Percentiles rank a stretch among this genome's conserved stretches.
These are phyloP conservation scores for Fonsecaea pedrosoi DNA, from an alignment of 2,329 filamentous ascomycete species.

Conservation along the genomic window DNA sequence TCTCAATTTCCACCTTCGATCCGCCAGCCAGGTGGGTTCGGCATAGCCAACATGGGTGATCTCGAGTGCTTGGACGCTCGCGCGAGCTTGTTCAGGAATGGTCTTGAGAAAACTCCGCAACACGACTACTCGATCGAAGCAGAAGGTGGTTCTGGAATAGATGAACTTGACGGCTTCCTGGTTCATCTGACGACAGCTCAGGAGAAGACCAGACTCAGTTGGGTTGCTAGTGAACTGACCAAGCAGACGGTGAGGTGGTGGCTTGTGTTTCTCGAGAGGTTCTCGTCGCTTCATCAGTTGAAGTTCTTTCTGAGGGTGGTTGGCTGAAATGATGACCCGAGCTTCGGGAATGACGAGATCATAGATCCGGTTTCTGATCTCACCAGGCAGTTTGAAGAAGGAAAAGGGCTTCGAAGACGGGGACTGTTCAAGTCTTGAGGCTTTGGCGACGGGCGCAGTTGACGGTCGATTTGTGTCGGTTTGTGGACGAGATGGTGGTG, in stretches of 20 bases:
- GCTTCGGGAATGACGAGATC: slow-evolving; percentile 62
- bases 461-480: neutral
- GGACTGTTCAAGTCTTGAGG: neutral
- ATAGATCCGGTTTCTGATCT: slow-evolving; percentile 74
- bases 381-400: slow-evolving; percentile 72
- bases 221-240: slow-evolving; percentile 16
- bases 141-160: slow-evolving; percentile 39
- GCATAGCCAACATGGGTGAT: slow-evolving; percentile 37
- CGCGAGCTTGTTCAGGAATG: slow-evolving; percentile 53
- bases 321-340: slow-evolving; percentile 31
- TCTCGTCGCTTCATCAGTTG: slow-evolving; percentile 25
- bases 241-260: slow-evolving; percentile 31
- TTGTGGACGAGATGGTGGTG: neutral
- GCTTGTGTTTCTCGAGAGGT: slow-evolving; percentile 26
- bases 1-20: slow-evolving; percentile 35
- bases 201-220: slow-evolving; percentile 28
- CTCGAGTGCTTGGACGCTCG: slow-evolving; percentile 45
- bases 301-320: slow-evolving; percentile 37
- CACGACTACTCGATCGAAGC: slow-evolving; percentile 37
- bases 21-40: slow-evolving; percentile 34
- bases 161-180: slow-evolving; percentile 35
- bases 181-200: slow-evolving; percentile 39
- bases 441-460: neutral
- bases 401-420: slow-evolving; percentile 54
- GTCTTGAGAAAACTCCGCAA: slow-evolving; percentile 50